These are phyloP conservation scores for Canavalia ensiformis DNA, from an alignment of 306 rosid genomes.

Conservation along the genomic window DNA sequence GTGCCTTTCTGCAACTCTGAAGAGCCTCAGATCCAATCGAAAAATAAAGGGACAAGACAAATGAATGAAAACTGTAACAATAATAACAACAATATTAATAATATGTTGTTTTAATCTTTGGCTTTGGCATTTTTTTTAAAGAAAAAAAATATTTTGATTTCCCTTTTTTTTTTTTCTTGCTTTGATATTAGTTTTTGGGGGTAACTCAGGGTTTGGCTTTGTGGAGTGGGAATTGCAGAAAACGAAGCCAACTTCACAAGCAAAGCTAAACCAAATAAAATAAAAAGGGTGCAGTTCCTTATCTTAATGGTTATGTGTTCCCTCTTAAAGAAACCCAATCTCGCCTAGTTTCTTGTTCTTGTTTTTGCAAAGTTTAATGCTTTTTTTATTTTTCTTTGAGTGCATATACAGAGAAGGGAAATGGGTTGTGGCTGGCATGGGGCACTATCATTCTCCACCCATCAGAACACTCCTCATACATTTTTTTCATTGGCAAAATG, in stretches of 20 bases:
- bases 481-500: neutral
- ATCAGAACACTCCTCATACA: neutral
- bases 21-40: conserved; percentile 91
- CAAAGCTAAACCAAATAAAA: conserved; percentile 51
- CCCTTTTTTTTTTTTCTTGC: neutral
- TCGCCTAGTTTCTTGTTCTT: conserved; percentile 47
- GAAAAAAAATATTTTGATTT: neutral
- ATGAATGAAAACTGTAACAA: conserved; percentile 42
- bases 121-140: neutral
- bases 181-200: conserved; percentile 50
- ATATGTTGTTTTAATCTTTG: conserved; percentile 18
- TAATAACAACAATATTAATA: conserved; percentile 32
- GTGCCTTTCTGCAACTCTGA: conserved; percentile 55
- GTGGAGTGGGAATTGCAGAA: conserved; percentile 49
- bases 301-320: conserved; percentile 52
- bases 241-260: conserved; percentile 57
- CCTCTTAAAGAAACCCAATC: conserved; percentile 44
- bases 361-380: conserved; percentile 37
- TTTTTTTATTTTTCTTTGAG: neutral
- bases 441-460: conserved; percentile 34
- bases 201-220: conserved; percentile 33
- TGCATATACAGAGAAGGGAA: neutral
- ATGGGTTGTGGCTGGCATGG: neutral
- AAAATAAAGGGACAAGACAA: conserved; percentile 53
- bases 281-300: conserved; percentile 50